These are phyloP conservation scores for Fraxinus greggii DNA, from an alignment of 305 asterid genomes.

Conservation along the genomic window DNA sequence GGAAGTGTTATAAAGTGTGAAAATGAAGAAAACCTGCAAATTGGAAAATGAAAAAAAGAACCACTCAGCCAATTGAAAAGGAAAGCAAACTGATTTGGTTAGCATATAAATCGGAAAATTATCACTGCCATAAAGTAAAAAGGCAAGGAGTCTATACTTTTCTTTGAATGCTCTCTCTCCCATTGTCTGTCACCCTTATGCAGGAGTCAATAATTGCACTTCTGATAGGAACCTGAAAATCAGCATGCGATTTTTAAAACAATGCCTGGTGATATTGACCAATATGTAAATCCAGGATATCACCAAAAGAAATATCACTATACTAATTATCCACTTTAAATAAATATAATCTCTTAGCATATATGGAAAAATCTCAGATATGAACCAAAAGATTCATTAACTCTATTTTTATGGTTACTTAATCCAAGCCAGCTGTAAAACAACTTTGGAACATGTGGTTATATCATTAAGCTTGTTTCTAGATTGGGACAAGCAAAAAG, in stretches of 20 bases:
- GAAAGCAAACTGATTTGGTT: conserved; percentile 1
- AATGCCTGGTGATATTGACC: conserved; percentile 3
- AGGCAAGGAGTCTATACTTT: conserved; percentile 47
- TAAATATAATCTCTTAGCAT: conserved; percentile 6
- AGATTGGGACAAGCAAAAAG: background rate
- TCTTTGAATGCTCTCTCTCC: conserved; percentile 89
- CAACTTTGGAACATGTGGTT: conserved; percentile 4
- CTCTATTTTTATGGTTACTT: conserved; percentile 4
- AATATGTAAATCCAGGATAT: background rate
- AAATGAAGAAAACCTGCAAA: conserved; percentile 84
- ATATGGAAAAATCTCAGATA: conserved; percentile 3
- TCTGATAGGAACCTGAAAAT: conserved; percentile 73
- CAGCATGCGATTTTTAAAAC: conserved; percentile 16
- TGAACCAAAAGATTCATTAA: background rate
- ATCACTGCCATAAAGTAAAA: conserved; percentile 11
- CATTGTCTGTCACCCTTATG: conserved; percentile 94
- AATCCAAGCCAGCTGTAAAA: conserved; percentile 2
- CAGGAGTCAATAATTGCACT: conserved; percentile 93
- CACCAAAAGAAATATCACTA: background rate
- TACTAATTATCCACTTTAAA: background rate
- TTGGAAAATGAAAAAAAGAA: background rate
- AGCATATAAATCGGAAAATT: conserved; percentile 10
- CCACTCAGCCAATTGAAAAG: conserved; percentile 12
- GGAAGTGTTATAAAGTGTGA: conserved; percentile 83
- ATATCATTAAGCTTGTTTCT: background rate